Conservation (phyloP, 305 asterid species). For the Solanum hybrid region DNA sequence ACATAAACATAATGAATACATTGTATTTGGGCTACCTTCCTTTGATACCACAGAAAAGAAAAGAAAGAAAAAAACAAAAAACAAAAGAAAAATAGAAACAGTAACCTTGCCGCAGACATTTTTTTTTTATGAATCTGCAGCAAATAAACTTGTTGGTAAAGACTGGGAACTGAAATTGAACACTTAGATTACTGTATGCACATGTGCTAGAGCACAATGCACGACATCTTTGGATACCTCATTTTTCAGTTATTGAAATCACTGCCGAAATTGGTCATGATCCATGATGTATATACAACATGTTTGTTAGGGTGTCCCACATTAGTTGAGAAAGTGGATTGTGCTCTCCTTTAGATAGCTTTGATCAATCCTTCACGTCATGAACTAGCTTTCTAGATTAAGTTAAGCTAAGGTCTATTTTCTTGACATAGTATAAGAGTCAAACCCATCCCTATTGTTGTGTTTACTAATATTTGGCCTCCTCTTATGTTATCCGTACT, state of each 20-base stretch:
- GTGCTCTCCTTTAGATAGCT: neutral
- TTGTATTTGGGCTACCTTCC: neutral
- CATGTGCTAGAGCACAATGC: neutral
- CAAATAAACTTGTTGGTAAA: neutral
- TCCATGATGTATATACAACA: neutral
- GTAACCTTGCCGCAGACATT: neutral
- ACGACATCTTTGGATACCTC: neutral
- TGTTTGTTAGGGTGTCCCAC: neutral
- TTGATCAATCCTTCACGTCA: neutral
- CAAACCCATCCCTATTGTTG: neutral
- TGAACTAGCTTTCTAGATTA: neutral
- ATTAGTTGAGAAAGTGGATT: neutral
- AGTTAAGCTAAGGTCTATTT: neutral
- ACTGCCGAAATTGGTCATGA: neutral
- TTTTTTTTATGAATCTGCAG: neutral
- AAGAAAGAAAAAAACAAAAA: neutral
- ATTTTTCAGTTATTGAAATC: neutral
- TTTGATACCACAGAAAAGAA: neutral
- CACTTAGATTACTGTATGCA: neutral
- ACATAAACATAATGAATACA: neutral
- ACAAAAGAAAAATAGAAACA: neutral
- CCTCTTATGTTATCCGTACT: neutral
- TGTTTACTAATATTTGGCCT: neutral
- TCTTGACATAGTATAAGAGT: neutral
- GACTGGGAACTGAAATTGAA: neutral